Evolutionary conservation across 2,329 filamentous ascomycete genomes (phyloP), one percentile per base, ranked within the genome.

Genomic region (Dothideomycetes sp.): DNA sequence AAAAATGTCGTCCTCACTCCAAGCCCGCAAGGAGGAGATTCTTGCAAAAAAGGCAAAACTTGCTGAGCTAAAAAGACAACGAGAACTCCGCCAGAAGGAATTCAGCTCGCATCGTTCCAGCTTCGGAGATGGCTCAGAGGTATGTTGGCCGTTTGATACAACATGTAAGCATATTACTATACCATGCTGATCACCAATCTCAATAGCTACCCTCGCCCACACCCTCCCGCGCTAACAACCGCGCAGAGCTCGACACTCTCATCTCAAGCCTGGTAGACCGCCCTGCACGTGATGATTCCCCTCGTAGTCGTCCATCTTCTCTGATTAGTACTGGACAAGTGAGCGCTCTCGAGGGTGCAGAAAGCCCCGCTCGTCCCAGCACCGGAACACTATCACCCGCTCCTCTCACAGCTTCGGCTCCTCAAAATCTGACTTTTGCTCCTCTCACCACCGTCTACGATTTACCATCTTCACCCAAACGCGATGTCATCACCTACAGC

Each of bases 11-110:
- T 54, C 56, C 7, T 42, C 39, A 19, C 44, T 55, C 15, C 81
- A 78, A 60, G 69, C 88, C 72, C 82, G 88, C 54, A 83, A 86
- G 69, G 87, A 94, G 70, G 91, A 98, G 70, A 94, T 98, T 52
- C 70, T 91, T 53, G 88, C 87, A 51, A 98, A 98, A 69, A 89
- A 85, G 70, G 89, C 88, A 47, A 95, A 91, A 71, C 85, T 98
- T 54, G 88, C 85, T 36, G 91, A 96, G 72, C 75, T 98, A 49
- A 95, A 94, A 68, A 78, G 84, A 46, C 87, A 95, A 66, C 77
- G 91, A 52, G 87, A 93, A 60, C 68, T 89, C 52, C 76, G 88
- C 44, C 77, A 84, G 48, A 84, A 75, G 57, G 84, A 93, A 58
- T 78, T 84, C 19, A 36, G 30, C 12, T 38, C 40, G 15, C 24